These are phyloP conservation scores for Nasturtium officinale DNA, from an alignment of 345 rosid species.

Conservation along the genomic window DNA sequence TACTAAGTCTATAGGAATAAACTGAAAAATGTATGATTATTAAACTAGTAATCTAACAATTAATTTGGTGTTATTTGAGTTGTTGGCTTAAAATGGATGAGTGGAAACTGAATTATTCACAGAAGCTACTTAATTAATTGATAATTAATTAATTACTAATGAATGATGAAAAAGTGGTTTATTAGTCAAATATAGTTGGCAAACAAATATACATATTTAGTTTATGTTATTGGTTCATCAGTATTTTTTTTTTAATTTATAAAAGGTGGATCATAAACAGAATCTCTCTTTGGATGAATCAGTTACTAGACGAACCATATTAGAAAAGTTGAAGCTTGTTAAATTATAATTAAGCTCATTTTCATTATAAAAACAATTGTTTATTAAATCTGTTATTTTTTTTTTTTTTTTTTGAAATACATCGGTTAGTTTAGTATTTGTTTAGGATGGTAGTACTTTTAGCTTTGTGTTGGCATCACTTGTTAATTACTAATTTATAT, in stretches of 20 bases:
- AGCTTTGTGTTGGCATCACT: no score
- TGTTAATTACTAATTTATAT: neutral
- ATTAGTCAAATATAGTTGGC: constrained; percentile 73
- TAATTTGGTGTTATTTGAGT: constrained; percentile 35
- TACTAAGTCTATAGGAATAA: no score
- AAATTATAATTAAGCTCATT: neutral
- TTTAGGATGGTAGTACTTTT: no score
- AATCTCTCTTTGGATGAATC: constrained; percentile 37
- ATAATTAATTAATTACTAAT: constrained; percentile 19
- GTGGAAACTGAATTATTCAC: constrained; percentile 46
- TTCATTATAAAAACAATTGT: neutral
- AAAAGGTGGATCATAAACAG: constrained; percentile 28
- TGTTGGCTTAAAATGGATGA: constrained; percentile 44
- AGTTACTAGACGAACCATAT: constrained; percentile 11
- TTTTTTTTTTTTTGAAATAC: no score
- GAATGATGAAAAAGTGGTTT: constrained; percentile 42
- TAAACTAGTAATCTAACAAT: constrained; percentile 25
- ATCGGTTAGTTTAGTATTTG: no score
- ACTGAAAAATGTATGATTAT: no score
- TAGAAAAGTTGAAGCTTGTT: constrained; percentile 23
- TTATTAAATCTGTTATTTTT: neutral
- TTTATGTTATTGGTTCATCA: constrained; percentile 1
- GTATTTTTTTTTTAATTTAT: constrained; percentile 6
- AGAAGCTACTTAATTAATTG: constrained; percentile 25
- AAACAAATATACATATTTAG: constrained; percentile 15